Evolutionary conservation across 345 rosid genomes (phyloP), one percentile per base, ranked within the genome.

Genomic region (Microthlaspi erraticum): DNA sequence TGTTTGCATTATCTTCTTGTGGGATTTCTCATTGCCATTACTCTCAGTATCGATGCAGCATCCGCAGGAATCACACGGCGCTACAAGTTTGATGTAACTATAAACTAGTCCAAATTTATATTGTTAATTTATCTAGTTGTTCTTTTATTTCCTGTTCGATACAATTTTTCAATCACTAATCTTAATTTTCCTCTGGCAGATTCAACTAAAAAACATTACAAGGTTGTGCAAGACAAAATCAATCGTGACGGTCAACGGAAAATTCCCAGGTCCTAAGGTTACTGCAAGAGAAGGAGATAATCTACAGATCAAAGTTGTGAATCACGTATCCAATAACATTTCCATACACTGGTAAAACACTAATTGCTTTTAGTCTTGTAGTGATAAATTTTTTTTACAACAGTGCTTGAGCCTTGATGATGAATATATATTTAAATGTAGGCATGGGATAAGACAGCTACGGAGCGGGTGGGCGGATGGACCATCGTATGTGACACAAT

Each of bases 391-490:
- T n/a, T n/a, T n/a, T n/a, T n/a, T n/a, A n/a, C n/a, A n/a, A n/a
- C n/a, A n/a, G n/a, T n/a, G n/a, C n/a, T n/a, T n/a, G n/a, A n/a
- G n/a, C n/a, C 8, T 60, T 5, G 17, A 16, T 19, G 8, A 44
- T 44, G 1, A 57, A 58, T 42, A 54, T 43, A 34, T 34, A 54
- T 43, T 23, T 34, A 56, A 17, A 38, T 42, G 2, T 77, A 89
- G 91, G 98, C 95, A 87, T 42, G 96, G 93, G 19, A 41, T 93
- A 37, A 72, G 85, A 50, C 97, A 90, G 59, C 81, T 88, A 57
- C 72, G 45, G 61, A 90, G 79, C 5, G 96, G 89, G 37, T 90
- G 96, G 96, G 91, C 97, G 7, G 93, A 93, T 67, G 96, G 96
- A 36, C 93, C 97, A 2, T 52, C 89, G 0, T 88, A 87, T 64